A percentile compares a stretch with the other conserved stretches of the same genome.
Evolutionary conservation across 345 rosid species (phyloP).

Genomic region (Bruguiera parviflora): DNA sequence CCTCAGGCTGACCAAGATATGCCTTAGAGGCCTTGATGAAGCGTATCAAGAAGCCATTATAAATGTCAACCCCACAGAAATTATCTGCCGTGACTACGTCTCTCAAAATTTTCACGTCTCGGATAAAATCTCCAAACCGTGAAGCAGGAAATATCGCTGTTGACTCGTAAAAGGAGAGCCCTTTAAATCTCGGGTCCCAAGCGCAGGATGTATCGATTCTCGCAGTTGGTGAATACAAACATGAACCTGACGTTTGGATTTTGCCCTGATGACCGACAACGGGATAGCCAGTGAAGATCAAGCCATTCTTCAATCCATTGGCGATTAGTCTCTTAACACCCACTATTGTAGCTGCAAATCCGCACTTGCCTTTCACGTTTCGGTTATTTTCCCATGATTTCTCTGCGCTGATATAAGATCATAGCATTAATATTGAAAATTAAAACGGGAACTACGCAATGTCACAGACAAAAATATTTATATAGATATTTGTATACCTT

Average conservation of each 20-base stretch:
- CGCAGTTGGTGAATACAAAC: conserved; percentile 52
- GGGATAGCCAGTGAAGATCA: conserved; percentile 72
- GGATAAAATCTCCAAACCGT: conserved; percentile 47
- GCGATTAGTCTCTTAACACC: conserved; percentile 55
- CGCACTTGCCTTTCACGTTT: conserved; percentile 55
- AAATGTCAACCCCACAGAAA: conserved; percentile 68
- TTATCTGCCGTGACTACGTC: conserved; percentile 48
- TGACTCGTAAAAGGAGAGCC: conserved; percentile 72
- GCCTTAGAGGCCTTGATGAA: conserved; percentile 74
- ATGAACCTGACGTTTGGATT: conserved; percentile 80
- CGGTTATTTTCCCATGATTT: conserved; percentile 46
- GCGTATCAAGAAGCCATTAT: conserved; percentile 65
- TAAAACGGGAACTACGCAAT: too few relatives aligned
- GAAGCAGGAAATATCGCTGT: conserved; percentile 58
- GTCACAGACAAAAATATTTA: too few relatives aligned
- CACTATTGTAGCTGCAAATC: conserved; percentile 44
- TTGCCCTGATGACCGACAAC: conserved; percentile 78
- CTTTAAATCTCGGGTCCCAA: conserved; percentile 78
- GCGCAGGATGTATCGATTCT: conserved; percentile 49
- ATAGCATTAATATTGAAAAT: background rate
- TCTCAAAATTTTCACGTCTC: conserved; percentile 58
- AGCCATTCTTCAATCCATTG: conserved; percentile 65
- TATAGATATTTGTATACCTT: conserved; percentile 35
- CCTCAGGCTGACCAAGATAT: conserved; percentile 73
- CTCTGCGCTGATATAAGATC: conserved; percentile 38